Conservation (phyloP, 140 eudicot species). For the Senecio squalidus region DNA sequence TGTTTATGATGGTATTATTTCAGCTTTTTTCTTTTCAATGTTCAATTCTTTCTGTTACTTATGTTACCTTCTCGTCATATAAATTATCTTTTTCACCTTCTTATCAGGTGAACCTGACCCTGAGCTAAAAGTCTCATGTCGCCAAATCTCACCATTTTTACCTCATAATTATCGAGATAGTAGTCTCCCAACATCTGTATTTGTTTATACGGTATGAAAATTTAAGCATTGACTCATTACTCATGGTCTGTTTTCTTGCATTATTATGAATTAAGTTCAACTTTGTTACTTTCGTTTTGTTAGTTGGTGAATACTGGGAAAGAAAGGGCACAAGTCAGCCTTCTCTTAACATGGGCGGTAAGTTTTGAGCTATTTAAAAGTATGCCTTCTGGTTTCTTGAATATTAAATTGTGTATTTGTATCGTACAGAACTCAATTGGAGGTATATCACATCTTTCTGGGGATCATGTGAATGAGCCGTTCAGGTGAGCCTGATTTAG, state of each 20-base stretch:
- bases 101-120: constrained; percentile 94
- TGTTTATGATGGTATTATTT: constrained; percentile 75
- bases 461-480: constrained; percentile 95
- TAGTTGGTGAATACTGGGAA: constrained; percentile 96
- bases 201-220: constrained; percentile 78
- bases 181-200: constrained; percentile 92
- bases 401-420: constrained; percentile 6
- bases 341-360: constrained; percentile 95
- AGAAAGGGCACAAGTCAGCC: constrained; percentile 99
- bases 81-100: not conserved
- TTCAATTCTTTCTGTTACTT: not conserved
- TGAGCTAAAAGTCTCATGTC: constrained; percentile 84
- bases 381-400: not conserved
- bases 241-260: not conserved
- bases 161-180: constrained; percentile 94
- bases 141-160: constrained; percentile 95
- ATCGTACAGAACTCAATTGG: constrained; percentile 82
- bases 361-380: constrained; percentile 18
- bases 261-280: constrained; percentile 12
- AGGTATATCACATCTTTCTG: constrained; percentile 93
- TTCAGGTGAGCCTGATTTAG: constrained; percentile 51
- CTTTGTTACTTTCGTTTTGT: constrained; percentile 11
- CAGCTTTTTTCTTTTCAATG: not conserved
- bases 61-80: not conserved
- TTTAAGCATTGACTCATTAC: not conserved